Evolutionary conservation across 1,284 basidiomycete genomes (phyloP).

Genomic region (Microbotryum saponariae): DNA sequence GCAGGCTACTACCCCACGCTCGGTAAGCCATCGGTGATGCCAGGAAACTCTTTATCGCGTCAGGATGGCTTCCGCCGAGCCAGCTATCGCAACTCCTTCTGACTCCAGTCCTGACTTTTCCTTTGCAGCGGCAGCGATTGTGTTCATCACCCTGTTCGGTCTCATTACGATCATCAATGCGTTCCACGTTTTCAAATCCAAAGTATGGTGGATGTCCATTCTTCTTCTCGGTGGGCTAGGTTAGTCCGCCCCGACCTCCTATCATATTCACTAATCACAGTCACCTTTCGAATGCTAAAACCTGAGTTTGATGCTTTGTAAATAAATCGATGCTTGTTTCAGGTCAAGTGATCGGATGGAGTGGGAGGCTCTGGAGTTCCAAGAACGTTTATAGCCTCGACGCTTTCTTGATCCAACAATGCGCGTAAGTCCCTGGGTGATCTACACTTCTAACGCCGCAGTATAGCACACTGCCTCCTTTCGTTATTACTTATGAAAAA

Average conservation of each 20-base stretch:
- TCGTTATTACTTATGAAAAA: neutral
- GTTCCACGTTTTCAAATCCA: constrained; percentile 3
- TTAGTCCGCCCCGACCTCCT: neutral
- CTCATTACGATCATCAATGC: constrained; percentile 15
- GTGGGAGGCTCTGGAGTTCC: constrained; percentile 12
- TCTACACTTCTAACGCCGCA: neutral
- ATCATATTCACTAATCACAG: neutral
- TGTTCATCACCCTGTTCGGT: constrained; percentile 21
- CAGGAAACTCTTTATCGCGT: neutral
- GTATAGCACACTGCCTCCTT: neutral
- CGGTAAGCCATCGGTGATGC: neutral
- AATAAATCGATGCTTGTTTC: too few species aligned
- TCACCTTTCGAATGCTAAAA: too few species aligned
- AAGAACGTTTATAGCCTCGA: constrained; percentile 12
- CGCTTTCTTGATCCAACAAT: constrained; percentile 7
- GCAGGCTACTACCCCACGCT: constrained; percentile 8
- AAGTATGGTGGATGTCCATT: constrained; percentile 23
- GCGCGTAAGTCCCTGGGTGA: neutral
- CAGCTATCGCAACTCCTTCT: constrained; percentile 2
- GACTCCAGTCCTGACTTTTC: too few species aligned
- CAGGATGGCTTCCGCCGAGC: neutral
- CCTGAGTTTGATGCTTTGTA: neutral
- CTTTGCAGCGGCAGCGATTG: constrained; percentile 13
- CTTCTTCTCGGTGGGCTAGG: constrained; percentile 19
- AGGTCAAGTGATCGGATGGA: constrained; percentile 19